Percentiles rank a stretch among this genome's conserved stretches.
Conservation (phyloP, 352 stramenopile species). For the Phytopythium vexans region DNA sequence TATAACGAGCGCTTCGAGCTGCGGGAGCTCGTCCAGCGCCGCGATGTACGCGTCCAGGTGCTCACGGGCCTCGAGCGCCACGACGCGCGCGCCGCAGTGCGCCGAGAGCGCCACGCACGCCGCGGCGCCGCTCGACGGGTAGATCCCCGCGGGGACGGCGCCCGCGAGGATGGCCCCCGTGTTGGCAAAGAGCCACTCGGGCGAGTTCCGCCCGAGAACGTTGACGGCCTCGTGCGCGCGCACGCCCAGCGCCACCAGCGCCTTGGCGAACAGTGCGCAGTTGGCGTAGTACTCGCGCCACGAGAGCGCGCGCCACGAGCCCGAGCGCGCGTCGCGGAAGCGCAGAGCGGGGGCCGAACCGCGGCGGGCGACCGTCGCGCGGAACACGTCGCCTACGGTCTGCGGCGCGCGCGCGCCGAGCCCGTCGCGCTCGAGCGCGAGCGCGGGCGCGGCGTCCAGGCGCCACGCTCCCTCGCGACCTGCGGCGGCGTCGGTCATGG, state of each 20-base stretch:
- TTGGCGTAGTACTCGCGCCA: constrained; percentile 80
- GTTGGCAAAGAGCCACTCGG: constrained; percentile 84
- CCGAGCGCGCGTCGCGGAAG: constrained; percentile 10
- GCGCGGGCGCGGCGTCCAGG: not conserved
- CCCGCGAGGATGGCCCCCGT: constrained; percentile 78
- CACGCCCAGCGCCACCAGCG: constrained; percentile 72
- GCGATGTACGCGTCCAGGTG: constrained; percentile 76
- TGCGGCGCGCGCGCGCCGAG: constrained; percentile 27
- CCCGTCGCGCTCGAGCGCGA: constrained; percentile 8
- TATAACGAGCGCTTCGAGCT: constrained; percentile 75
- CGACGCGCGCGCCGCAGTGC: constrained; percentile 76
- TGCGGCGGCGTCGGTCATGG: too few relatives aligned
- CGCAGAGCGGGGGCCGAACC: not conserved
- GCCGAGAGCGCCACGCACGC: constrained; percentile 75
- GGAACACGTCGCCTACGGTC: constrained; percentile 39
- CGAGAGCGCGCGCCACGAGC: constrained; percentile 49
- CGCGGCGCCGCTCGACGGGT: constrained; percentile 76
- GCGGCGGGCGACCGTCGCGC: constrained; percentile 20
- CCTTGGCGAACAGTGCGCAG: constrained; percentile 61
- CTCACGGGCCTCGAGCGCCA: constrained; percentile 64
- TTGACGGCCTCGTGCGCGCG: constrained; percentile 67
- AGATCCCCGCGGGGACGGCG: constrained; percentile 78
- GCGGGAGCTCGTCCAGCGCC: constrained; percentile 57
- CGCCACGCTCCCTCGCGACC: constrained; percentile 1
- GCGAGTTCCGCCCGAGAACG: constrained; percentile 83